Evolutionary conservation across 306 rosid genomes (phyloP).

Genomic region (Vachellia pachyceras): DNA sequence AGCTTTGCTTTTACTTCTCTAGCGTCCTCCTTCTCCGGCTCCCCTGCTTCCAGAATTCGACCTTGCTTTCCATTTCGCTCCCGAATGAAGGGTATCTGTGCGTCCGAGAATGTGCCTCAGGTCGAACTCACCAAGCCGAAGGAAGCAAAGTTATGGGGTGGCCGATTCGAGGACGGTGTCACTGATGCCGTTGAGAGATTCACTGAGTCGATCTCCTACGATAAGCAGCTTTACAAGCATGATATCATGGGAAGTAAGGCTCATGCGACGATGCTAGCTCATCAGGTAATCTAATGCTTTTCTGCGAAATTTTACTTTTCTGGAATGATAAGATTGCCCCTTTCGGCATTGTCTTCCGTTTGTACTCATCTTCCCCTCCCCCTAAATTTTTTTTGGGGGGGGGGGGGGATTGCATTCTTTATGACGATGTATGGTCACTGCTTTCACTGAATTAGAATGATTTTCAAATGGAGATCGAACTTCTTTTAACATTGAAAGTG

Average conservation of each 20-base stretch:
- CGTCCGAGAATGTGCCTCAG: slow-evolving; percentile 19
- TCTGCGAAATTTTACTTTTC: background rate
- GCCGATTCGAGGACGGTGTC: slow-evolving; percentile 88
- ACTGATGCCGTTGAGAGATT: slow-evolving; percentile 89
- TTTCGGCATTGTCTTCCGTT: background rate
- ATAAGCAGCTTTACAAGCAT: slow-evolving; percentile 80
- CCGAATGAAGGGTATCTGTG: slow-evolving; percentile 21
- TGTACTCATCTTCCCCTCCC: background rate
- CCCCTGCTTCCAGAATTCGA: background rate
- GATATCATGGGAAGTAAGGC: slow-evolving; percentile 90
- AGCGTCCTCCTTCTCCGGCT: slow-evolving; percentile 12
- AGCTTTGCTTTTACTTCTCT: slow-evolving; percentile 7
- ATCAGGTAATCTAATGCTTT: slow-evolving; percentile 54
- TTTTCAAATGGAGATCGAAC: background rate
- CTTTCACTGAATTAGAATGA: background rate
- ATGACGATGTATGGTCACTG: background rate
- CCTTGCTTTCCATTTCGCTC: slow-evolving; percentile 12
- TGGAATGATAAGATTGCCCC: background rate
- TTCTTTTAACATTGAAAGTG: background rate
- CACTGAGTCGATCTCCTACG: slow-evolving; percentile 92
- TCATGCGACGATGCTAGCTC: slow-evolving; percentile 93
- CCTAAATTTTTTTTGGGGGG: background rate
- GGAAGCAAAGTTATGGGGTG: slow-evolving; percentile 96
- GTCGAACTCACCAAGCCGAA: slow-evolving; percentile 45
- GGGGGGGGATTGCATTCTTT: background rate